phyloP scores from a whole-genome alignment of 164 flowering plant genomes.

The Berberis thunbergii region DNA sequence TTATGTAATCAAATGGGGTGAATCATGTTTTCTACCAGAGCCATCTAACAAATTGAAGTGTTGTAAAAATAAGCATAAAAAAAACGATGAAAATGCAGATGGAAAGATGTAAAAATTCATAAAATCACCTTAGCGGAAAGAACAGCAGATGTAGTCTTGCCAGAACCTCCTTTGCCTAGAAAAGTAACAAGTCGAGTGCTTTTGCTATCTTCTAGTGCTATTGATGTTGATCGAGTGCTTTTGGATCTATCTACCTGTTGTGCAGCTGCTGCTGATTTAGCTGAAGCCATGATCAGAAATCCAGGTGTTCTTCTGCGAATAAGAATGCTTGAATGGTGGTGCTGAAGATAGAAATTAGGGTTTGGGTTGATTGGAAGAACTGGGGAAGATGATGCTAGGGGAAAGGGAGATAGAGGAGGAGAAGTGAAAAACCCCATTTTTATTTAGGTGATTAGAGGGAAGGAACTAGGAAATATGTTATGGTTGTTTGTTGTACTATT shows the following conservation, averaged over 20 bases:
- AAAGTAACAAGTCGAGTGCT: slow-evolving; percentile 47
- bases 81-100: background rate
- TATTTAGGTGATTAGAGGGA: too few relatives aligned
- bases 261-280: slow-evolving; percentile 15
- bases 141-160: slow-evolving; percentile 78
- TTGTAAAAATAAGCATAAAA: too few relatives aligned
- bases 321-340: background rate
- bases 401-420: background rate
- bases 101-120: background rate
- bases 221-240: too few relatives aligned
- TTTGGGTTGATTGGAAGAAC: background rate
- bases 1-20: too few relatives aligned
- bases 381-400: background rate
- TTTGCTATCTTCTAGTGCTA: too few relatives aligned
- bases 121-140: slow-evolving; percentile 74
- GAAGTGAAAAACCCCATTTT: too few relatives aligned
- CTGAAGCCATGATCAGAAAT: slow-evolving; percentile 11
- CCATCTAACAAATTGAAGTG: too few relatives aligned
- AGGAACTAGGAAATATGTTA: too few relatives aligned
- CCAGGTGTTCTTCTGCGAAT: slow-evolving; percentile 4
- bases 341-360: background rate
- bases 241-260: slow-evolving; percentile 5
- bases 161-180: slow-evolving; percentile 95
- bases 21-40: too few relatives aligned
- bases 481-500: too few relatives aligned